These are phyloP conservation scores for Salix arbutifolia DNA, from an alignment of 345 rosid genomes.

Conservation along the genomic window DNA sequence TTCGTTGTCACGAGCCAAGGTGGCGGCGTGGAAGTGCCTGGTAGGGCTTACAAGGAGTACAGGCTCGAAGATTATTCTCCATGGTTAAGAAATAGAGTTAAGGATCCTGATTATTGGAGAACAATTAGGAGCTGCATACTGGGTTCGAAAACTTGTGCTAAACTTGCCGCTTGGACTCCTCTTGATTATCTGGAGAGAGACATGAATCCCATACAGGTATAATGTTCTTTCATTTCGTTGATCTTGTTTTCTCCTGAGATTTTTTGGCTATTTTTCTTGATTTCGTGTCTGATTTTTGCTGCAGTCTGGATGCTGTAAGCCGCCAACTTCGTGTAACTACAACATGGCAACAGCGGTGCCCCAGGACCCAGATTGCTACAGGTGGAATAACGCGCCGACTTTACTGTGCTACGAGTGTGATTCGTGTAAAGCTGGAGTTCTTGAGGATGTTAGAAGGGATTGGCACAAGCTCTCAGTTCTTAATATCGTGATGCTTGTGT, in stretches of 20 bases:
- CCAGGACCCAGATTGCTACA: conserved; percentile 78
- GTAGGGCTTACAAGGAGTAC: conserved; percentile 69
- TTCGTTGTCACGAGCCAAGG: conserved; percentile 72
- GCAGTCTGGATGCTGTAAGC: conserved; percentile 96
- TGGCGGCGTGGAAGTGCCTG: conserved; percentile 65
- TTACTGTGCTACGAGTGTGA: conserved; percentile 86
- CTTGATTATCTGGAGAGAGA: conserved; percentile 59
- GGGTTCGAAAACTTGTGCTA: conserved; percentile 65
- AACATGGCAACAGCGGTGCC: conserved; percentile 40
- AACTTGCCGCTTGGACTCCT: conserved; percentile 76
- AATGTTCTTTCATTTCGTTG: no score
- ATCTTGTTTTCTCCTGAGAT: not conserved
- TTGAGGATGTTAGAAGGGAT: conserved; percentile 70
- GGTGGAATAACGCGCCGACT: conserved; percentile 62
- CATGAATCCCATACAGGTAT: conserved; percentile 80
- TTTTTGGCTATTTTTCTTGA: not conserved
- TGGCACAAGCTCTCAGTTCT: conserved; percentile 84
- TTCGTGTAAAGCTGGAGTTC: conserved; percentile 89
- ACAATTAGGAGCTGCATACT: conserved; percentile 63
- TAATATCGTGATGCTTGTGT: conserved; percentile 56
- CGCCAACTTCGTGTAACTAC: conserved; percentile 82
- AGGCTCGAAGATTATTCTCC: conserved; percentile 66
- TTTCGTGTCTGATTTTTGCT: not conserved
- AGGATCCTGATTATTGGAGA: conserved; percentile 57
- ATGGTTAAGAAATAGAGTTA: conserved; percentile 65